These are phyloP conservation scores for Wickerhamomyces hampshirensis DNA, from an alignment of 805 yeast genomes.

Conservation along the genomic window DNA sequence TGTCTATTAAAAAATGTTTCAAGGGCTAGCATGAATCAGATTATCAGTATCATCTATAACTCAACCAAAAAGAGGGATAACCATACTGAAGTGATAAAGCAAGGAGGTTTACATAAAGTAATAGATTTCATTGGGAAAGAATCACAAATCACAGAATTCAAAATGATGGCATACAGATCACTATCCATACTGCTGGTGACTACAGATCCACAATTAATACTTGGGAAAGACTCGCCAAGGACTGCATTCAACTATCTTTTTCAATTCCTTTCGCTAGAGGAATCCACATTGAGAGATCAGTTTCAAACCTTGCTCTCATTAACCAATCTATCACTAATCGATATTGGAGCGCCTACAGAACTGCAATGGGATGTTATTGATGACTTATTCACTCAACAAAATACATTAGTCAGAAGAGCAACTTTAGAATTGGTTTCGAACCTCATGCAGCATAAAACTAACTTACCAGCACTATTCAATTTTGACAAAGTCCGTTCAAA, in stretches of 20 bases:
- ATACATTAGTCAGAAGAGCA: slow-evolving; percentile 49
- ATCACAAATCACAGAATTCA: slow-evolving; percentile 8
- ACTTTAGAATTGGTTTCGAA: slow-evolving; percentile 63
- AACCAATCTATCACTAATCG: slow-evolving; percentile 53
- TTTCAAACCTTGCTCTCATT: slow-evolving; percentile 59
- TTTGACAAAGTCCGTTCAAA: slow-evolving; percentile 33
- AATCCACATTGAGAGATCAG: slow-evolving; percentile 29
- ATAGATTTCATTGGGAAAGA: slow-evolving; percentile 21
- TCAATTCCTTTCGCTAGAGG: slow-evolving; percentile 31
- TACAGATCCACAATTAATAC: slow-evolving; percentile 41
- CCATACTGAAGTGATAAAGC: slow-evolving; percentile 33
- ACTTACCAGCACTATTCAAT: slow-evolving; percentile 56
- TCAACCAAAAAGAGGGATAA: slow-evolving; percentile 20
- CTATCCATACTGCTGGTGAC: slow-evolving; percentile 39
- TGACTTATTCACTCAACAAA: slow-evolving; percentile 38
- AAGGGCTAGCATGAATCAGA: slow-evolving; percentile 22
- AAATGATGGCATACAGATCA: slow-evolving; percentile 33
- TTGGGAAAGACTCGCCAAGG: slow-evolving; percentile 22
- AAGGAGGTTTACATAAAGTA: slow-evolving; percentile 41
- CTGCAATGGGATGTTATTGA: slow-evolving; percentile 43
- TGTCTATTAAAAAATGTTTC: slow-evolving; percentile 15
- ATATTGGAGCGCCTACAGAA: slow-evolving; percentile 30
- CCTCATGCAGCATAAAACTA: slow-evolving; percentile 37
- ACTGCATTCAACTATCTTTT: slow-evolving; percentile 29
- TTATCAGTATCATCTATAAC: slow-evolving; percentile 28